Base-by-base conservation (phyloP, 106 monocot species). In the Ottelia alismoides region DNA sequence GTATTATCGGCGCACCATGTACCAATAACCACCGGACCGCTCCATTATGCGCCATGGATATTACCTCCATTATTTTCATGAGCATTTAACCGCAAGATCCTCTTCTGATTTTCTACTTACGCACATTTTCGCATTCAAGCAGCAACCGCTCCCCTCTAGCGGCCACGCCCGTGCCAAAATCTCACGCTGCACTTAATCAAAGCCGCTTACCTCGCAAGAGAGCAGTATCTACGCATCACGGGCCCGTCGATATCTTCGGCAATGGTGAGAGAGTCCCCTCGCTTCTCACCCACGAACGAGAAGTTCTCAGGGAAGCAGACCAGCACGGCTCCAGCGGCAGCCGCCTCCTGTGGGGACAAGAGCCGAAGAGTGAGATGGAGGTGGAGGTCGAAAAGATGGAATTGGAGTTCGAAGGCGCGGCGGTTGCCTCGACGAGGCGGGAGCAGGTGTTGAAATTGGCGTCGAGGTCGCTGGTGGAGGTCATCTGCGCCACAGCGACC, bases 131-230 rank as follows among this genome's bases (percentile, higher is more conserved):
- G n/a, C n/a, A n/a, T n/a, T n/a, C n/a, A n/a, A n/a, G n/a, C n/a
- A n/a, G n/a, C n/a, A n/a, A n/a, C n/a, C n/a, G n/a, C n/a, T n/a
- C n/a, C n/a, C n/a, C n/a, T n/a, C n/a, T n/a, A n/a, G n/a, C n/a
- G n/a, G n/a, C n/a, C n/a, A n/a, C n/a, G n/a, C n/a, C n/a, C n/a
- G n/a, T n/a, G n/a, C n/a, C n/a, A n/a, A n/a, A n/a, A n/a, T n/a
- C n/a, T n/a, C n/a, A n/a, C n/a, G n/a, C n/a, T n/a, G n/a, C n/a
- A n/a, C n/a, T n/a, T n/a, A n/a, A n/a, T n/a, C n/a, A n/a, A n/a
- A n/a, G n/a, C n/a, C n/a, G n/a, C n/a, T n/a, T n/a, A 96, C 88
- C 88, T 84, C 43, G 88, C 94, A 55, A 88, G 88, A 45, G 81
- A 75, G 54, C 88, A 96, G 55, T 96, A 96, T 72, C 70, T 88